Conservation (phyloP, 371 early-diverging fungal species). For the Capillidium heterosporum region DNA sequence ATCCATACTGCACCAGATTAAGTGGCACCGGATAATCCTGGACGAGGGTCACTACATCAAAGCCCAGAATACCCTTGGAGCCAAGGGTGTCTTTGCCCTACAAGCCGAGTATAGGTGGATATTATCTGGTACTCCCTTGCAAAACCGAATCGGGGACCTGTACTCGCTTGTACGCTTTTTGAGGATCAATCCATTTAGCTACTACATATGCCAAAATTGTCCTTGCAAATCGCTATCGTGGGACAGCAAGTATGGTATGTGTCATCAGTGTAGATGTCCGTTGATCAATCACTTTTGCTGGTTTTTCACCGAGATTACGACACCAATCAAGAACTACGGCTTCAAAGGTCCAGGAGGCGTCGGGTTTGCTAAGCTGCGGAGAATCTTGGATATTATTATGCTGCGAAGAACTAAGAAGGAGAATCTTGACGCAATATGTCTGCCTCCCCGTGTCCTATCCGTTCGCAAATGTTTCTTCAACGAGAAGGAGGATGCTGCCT, state of each 20-base stretch:
- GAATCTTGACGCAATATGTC: constrained; percentile 75
- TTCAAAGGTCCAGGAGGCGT: constrained; percentile 38
- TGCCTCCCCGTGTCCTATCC: constrained; percentile 73
- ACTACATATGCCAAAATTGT: constrained; percentile 83
- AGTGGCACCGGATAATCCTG: constrained; percentile 72
- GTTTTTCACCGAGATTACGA: constrained; percentile 90
- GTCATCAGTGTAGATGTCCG: constrained; percentile 58
- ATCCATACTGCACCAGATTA: constrained; percentile 48
- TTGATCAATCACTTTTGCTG: constrained; percentile 79
- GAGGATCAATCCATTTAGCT: constrained; percentile 21
- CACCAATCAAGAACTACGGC: constrained; percentile 75
- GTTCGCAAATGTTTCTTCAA: constrained; percentile 71
- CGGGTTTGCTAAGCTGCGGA: constrained; percentile 58
- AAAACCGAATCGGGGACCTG: constrained; percentile 93
- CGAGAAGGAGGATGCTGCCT: constrained; percentile 86
- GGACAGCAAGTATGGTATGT: constrained; percentile 33
- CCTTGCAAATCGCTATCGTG: constrained; percentile 63
- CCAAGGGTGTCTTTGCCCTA: constrained; percentile 68
- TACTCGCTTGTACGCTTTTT: constrained; percentile 88
- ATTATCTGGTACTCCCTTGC: constrained; percentile 92
- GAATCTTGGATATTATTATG: constrained; percentile 75
- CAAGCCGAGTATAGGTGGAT: constrained; percentile 62
- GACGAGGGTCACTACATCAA: constrained; percentile 91
- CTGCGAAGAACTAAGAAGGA: constrained; percentile 83
- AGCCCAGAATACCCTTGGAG: constrained; percentile 77